phyloP scores from a whole-genome alignment of 441 rosid species.

The Kokia cookei region DNA sequence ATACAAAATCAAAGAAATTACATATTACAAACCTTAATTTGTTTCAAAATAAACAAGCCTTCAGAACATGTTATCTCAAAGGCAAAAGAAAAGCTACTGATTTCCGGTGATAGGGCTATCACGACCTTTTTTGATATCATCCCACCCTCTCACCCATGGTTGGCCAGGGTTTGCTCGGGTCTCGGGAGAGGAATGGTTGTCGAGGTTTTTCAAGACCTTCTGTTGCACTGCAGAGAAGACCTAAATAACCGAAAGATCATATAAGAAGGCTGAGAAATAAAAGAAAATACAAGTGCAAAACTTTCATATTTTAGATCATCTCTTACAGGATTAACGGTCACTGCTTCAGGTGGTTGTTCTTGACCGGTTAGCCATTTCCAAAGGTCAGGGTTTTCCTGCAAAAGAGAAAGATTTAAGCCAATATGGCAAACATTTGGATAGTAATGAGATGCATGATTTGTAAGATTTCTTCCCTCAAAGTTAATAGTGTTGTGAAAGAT shows the following conservation, averaged over 20 bases:
- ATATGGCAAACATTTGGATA: not conserved
- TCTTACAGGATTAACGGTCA: conserved; percentile 64
- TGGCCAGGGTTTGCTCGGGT: conserved; percentile 55
- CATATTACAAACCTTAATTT: not conserved
- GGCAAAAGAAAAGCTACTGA: conserved; percentile 27
- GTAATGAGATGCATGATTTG: not conserved
- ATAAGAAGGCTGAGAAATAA: not conserved
- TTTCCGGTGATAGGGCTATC: conserved; percentile 50
- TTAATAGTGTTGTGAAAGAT: not conserved
- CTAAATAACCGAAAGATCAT: conserved; percentile 23
- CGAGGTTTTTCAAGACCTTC: conserved; percentile 61
- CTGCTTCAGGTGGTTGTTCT: conserved; percentile 53
- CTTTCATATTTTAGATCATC: not conserved
- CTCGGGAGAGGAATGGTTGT: conserved; percentile 43
- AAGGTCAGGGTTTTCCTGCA: conserved; percentile 88
- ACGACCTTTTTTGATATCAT: conserved; percentile 54
- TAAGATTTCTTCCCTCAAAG: not conserved
- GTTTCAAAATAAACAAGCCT: not conserved
- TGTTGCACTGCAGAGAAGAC: conserved; percentile 66
- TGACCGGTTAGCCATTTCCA: conserved; percentile 84
- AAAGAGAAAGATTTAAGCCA: not conserved
- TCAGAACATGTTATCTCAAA: not conserved
- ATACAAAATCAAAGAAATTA: not conserved
- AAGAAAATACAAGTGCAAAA: not conserved
- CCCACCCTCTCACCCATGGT: conserved; percentile 82